Evolutionary conservation across 2,329 filamentous ascomycete species (phyloP).

Genomic region (Aspergillus thermomutatus): DNA sequence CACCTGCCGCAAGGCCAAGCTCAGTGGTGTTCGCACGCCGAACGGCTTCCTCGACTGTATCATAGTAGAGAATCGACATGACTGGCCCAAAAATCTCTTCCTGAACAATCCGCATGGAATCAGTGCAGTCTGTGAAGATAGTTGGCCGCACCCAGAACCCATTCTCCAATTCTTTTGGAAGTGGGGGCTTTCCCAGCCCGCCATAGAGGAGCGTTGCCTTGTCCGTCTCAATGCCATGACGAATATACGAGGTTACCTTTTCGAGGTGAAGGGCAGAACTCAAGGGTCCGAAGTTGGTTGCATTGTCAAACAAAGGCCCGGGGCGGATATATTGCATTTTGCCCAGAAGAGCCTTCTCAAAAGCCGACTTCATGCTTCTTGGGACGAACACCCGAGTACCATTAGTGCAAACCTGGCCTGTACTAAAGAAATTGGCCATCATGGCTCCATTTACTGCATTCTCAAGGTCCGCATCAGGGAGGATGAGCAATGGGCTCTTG

Average conservation of each 20-base stretch:
- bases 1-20: slow-evolving; percentile 77
- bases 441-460: slow-evolving; percentile 84
- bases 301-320: slow-evolving; percentile 67
- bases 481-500: slow-evolving; percentile 75
- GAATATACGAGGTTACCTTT: slow-evolving; percentile 76
- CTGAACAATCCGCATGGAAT: slow-evolving; percentile 72
- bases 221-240: slow-evolving; percentile 69
- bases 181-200: slow-evolving; percentile 58
- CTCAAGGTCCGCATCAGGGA: slow-evolving; percentile 74
- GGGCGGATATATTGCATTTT: slow-evolving; percentile 69
- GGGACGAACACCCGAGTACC: slow-evolving; percentile 85
- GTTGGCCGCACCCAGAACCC: slow-evolving; percentile 87
- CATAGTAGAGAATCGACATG: slow-evolving; percentile 75
- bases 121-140: slow-evolving; percentile 80
- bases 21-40: slow-evolving; percentile 71
- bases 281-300: slow-evolving; percentile 80
- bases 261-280: slow-evolving; percentile 71
- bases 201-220: slow-evolving; percentile 71
- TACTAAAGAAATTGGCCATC: slow-evolving; percentile 92
- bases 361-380: slow-evolving; percentile 58
- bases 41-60: slow-evolving; percentile 66
- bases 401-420: slow-evolving; percentile 90
- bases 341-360: slow-evolving; percentile 66
- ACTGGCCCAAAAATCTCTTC: slow-evolving; percentile 92
- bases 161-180: slow-evolving; percentile 50